A percentile compares a stretch with the other conserved stretches of the same genome.
phyloP scores from a whole-genome alignment of 108 stramenopile genomes.

The Epithemia pelagica region DNA sequence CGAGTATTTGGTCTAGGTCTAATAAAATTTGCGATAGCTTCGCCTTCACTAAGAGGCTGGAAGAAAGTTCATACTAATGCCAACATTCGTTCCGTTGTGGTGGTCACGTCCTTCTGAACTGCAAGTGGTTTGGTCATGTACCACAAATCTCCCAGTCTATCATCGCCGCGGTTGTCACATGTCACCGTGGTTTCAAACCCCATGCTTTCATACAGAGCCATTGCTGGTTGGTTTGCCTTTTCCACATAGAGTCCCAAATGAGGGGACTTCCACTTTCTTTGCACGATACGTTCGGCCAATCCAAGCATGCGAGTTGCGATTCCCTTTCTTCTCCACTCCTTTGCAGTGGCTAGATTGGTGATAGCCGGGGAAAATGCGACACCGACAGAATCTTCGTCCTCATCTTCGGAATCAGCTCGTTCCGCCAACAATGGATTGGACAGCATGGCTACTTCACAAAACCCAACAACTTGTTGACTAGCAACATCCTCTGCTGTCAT shows the following conservation, averaged over 20 bases:
- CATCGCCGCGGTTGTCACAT: not conserved
- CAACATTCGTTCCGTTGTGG: too few species aligned
- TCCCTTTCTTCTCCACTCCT: conserved; percentile 47
- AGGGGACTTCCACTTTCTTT: conserved; percentile 23
- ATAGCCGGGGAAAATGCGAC: conserved; percentile 40
- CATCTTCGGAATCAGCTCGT: not conserved
- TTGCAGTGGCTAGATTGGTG: conserved; percentile 50
- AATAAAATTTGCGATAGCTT: too few species aligned
- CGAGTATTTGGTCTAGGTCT: too few species aligned
- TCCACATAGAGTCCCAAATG: conserved; percentile 60
- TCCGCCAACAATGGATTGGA: conserved; percentile 11
- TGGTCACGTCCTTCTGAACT: too few species aligned
- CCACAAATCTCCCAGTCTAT: conserved; percentile 6
- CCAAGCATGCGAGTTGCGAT: conserved; percentile 47
- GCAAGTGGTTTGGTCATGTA: conserved; percentile 4
- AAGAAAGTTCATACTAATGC: too few species aligned
- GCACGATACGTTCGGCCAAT: conserved; percentile 37
- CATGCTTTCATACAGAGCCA: conserved; percentile 39
- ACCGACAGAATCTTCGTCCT: conserved; percentile 1
- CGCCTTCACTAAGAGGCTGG: too few species aligned
- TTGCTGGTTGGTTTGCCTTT: conserved; percentile 42
- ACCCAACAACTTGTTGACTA: conserved; percentile 48
- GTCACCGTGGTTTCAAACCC: conserved; percentile 27
- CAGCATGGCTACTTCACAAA: conserved; percentile 71
- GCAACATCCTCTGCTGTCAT: conserved; percentile 45